Conservation (phyloP, 495 filamentous ascomycete species). For the Daldinia vernicosa region DNA sequence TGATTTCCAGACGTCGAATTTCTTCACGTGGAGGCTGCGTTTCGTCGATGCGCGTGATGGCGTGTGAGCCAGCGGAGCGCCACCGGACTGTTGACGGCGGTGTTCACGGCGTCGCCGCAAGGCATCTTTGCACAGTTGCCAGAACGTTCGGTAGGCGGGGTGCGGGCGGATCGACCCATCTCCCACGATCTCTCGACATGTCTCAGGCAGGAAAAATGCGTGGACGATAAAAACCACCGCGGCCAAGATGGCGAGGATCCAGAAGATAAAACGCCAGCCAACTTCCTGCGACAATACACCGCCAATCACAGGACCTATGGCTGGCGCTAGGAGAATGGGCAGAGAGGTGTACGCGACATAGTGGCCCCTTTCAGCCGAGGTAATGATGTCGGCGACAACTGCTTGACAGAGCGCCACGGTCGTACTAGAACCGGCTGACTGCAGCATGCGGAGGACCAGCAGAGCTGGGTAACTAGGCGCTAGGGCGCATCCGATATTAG, state of each 20-base stretch:
- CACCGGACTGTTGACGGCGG: background rate
- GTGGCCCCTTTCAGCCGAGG: slow-evolving; percentile 59
- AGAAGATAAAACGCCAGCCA: slow-evolving; percentile 70
- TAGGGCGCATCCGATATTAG: slow-evolving; percentile 63
- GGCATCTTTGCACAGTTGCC: slow-evolving; percentile 46
- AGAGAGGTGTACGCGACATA: slow-evolving; percentile 55
- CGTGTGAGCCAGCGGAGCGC: slow-evolving; percentile 12
- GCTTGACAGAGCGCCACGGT: slow-evolving; percentile 61
- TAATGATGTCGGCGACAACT: slow-evolving; percentile 61
- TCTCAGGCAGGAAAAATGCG: slow-evolving; percentile 63
- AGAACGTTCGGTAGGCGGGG: slow-evolving; percentile 51
- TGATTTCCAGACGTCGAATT: slow-evolving; percentile 68
- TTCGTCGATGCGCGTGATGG: slow-evolving; percentile 36
- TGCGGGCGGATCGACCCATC: slow-evolving; percentile 65
- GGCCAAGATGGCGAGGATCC: slow-evolving; percentile 63
- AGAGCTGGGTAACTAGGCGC: slow-evolving; percentile 60
- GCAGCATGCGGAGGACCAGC: slow-evolving; percentile 61
- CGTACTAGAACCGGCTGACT: slow-evolving; percentile 61
- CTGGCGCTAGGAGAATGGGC: slow-evolving; percentile 49
- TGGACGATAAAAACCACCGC: slow-evolving; percentile 53
- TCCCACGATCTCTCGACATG: slow-evolving; percentile 69
- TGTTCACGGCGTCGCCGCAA: slow-evolving; percentile 13
- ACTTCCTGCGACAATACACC: slow-evolving; percentile 63
- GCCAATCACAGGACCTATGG: slow-evolving; percentile 63
- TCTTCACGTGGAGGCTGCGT: slow-evolving; percentile 50